These are phyloP conservation scores for Aspergillus sp. DNA, from an alignment of 2,329 filamentous ascomycete genomes.

Conservation along the genomic window DNA sequence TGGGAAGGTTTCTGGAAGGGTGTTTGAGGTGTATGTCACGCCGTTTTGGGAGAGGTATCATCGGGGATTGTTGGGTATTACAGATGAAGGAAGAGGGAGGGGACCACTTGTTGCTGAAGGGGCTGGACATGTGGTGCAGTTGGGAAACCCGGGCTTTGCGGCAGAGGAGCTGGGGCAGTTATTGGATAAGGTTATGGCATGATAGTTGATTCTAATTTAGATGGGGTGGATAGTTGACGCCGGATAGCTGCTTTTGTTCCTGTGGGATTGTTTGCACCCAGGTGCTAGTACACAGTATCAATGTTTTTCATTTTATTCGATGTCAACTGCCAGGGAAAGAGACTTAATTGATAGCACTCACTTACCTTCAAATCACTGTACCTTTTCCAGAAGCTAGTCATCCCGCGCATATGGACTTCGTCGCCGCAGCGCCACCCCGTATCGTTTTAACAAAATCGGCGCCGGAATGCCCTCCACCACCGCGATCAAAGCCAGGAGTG, in stretches of 20 bases:
- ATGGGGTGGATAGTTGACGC: not conserved
- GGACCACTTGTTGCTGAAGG: conserved; percentile 51
- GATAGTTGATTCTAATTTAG: not conserved
- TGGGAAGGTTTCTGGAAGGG: conserved; percentile 31
- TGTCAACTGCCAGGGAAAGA: too few relatives aligned
- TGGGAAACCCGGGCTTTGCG: conserved; percentile 54
- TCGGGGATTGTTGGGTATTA: conserved; percentile 51
- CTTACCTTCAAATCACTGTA: too few relatives aligned
- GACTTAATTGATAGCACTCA: too few relatives aligned
- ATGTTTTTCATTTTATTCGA: too few relatives aligned
- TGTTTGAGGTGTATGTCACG: conserved; percentile 56
- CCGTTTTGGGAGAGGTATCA: conserved; percentile 59
- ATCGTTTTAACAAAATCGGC: not conserved
- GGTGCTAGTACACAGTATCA: not conserved
- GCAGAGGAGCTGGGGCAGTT: conserved; percentile 31
- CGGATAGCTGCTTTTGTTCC: too few relatives aligned
- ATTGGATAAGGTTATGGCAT: conserved; percentile 16
- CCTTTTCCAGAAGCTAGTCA: not conserved
- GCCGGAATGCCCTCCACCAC: not conserved
- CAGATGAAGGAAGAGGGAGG: conserved; percentile 41
- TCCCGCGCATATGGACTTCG: not conserved
- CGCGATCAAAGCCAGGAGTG: not conserved
- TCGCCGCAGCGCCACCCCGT: not conserved
- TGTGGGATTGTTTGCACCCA: not conserved
- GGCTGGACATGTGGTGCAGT: conserved; percentile 60